phyloP scores from a whole-genome alignment of 257 asterid genomes.

The Eustoma russellianum region DNA sequence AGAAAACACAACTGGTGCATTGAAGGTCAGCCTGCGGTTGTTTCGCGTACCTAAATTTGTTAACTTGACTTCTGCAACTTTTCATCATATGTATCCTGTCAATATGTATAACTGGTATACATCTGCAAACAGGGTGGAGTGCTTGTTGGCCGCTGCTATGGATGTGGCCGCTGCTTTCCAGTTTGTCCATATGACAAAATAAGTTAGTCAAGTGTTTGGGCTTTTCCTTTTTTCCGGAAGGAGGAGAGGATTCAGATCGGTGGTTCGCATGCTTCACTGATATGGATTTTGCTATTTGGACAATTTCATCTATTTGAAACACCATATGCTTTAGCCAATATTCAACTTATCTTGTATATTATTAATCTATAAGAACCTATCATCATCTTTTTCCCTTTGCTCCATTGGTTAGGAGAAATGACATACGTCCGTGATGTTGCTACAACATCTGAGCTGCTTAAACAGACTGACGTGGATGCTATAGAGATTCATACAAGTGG shows the following conservation, averaged over 20 bases:
- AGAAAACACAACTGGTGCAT: slow-evolving; percentile 24
- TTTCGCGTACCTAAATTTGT: no score
- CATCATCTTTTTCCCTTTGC: no score
- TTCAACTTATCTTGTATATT: no score
- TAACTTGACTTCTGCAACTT: no score
- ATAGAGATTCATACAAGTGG: slow-evolving; percentile 87
- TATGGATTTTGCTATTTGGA: no score
- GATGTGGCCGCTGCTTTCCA: slow-evolving; percentile 97
- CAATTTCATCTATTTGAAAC: no score
- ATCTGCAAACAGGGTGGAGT: slow-evolving; percentile 50
- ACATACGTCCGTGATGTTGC: slow-evolving; percentile 59
- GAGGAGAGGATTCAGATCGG: no score
- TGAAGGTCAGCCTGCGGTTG: slow-evolving; percentile 31
- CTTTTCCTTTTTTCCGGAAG: not conserved
- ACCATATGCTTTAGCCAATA: no score
- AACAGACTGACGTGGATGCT: slow-evolving; percentile 57
- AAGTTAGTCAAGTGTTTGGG: slow-evolving; percentile 29
- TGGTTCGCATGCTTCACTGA: no score
- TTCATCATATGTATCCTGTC: no score
- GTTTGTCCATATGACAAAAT: slow-evolving; percentile 84
- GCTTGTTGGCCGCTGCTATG: slow-evolving; percentile 81
- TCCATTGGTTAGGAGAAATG: slow-evolving; percentile 37
- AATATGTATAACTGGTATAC: not conserved
- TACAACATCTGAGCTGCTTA: slow-evolving; percentile 69
- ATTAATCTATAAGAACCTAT: no score